These are phyloP conservation scores for Pseudophaeomoniella oleicola DNA, from an alignment of 2,329 filamentous ascomycete species.

Conservation along the genomic window DNA sequence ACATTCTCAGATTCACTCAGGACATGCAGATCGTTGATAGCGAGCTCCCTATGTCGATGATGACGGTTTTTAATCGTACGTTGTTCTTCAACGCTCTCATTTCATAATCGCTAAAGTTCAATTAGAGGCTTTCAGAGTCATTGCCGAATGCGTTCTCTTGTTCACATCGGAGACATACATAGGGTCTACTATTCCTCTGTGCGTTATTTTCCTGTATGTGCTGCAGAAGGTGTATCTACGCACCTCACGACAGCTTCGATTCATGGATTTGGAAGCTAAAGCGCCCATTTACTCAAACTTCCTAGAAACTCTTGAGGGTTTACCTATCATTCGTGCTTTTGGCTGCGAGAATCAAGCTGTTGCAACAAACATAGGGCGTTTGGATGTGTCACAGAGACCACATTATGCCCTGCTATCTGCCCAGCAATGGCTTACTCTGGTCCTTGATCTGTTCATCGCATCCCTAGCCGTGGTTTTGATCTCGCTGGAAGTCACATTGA, in stretches of 20 bases:
- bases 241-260: constrained; percentile 25
- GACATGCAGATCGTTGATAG: constrained; percentile 3
- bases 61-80: too few species aligned
- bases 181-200: constrained; percentile 19
- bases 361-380: constrained; percentile 19
- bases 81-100: too few species aligned
- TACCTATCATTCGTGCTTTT: constrained; percentile 35
- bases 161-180: too few species aligned
- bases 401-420: constrained; percentile 27
- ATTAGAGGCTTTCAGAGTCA: too few species aligned
- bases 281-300: constrained; percentile 23
- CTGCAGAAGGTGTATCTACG: constrained; percentile 23
- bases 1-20: constrained; percentile 1
- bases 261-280: constrained; percentile 26
- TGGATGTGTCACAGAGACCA: constrained; percentile 25
- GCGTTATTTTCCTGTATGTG: constrained; percentile 15
- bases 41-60: not conserved
- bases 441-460: constrained; percentile 16
- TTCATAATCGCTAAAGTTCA: too few species aligned
- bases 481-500: not conserved
- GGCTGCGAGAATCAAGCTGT: constrained; percentile 26
- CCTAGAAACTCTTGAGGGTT: constrained; percentile 29
- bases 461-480: constrained; percentile 11
- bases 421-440: constrained; percentile 24
- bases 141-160: too few species aligned